Conservation (phyloP, 176 grass and related monocot species). For the Poa annua region DNA sequence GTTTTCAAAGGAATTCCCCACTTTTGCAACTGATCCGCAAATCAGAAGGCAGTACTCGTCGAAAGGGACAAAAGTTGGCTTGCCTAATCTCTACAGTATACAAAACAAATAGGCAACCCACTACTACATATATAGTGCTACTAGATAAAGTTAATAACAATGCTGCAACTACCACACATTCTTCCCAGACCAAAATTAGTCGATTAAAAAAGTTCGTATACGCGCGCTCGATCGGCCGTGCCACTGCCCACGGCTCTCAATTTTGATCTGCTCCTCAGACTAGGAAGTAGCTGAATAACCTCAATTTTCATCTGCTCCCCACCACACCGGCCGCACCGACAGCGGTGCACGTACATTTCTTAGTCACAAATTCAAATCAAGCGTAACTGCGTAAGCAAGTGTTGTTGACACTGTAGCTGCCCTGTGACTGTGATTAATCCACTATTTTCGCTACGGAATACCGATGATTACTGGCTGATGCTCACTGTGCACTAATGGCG, state of each 20-base stretch:
- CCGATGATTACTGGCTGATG: neutral
- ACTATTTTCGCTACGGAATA: neutral
- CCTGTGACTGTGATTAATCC: neutral
- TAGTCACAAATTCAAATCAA: no score
- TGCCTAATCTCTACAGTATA: no score
- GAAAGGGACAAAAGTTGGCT: no score
- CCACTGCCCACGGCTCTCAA: no score
- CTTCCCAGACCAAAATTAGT: neutral
- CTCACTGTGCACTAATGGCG: neutral
- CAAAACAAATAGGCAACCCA: neutral
- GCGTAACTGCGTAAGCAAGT: neutral
- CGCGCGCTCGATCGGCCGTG: neutral
- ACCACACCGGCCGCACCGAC: neutral
- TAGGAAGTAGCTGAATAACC: no score
- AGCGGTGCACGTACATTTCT: neutral
- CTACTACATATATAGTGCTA: neutral
- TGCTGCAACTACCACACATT: neutral
- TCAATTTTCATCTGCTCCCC: no score
- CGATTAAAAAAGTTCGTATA: neutral
- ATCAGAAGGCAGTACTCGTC: neutral
- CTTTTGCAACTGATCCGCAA: neutral
- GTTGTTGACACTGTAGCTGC: slow-evolving; percentile 5
- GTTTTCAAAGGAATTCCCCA: no score
- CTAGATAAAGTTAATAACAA: neutral
- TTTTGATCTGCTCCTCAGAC: no score